Evolutionary conservation across 2,329 filamentous ascomycete species (phyloP), one percentile per base, ranked within the genome.

Genomic region (Trichoderma koningii): DNA sequence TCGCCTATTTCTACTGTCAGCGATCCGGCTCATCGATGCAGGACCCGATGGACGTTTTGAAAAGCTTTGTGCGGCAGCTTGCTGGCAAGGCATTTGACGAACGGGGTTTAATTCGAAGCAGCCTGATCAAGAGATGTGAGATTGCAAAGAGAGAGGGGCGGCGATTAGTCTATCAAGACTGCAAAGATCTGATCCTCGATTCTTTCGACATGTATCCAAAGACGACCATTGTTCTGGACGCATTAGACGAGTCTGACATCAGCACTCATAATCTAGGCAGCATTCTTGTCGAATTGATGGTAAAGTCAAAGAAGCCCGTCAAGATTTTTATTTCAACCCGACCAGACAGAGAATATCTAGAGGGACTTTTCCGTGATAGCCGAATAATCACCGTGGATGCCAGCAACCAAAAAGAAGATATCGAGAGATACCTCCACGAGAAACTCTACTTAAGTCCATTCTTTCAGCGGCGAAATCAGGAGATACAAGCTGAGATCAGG

Each of bases 1-100:
- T 70, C 34, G 69, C 69, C 0, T 69, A 55, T 41, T 70, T 70
- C 7, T 69, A 70, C 9, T 70, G 68, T 42, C 62, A 66, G 9
- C 63, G 66, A 23, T 67, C 60, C 21, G 67, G 57, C 12, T 6
- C 47, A 0, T 57, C 65, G 4, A 60, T 69, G 28, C 59, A 62
- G 53, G 53, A 70, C 2, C 66, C 67, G 3, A 30, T 64, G 0
- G n/a, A 28, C 10, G 52, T 69, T 12, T 45, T 70, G 2, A 66
- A 52, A 45, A 69, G 68, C 26, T 48, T 68, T 7, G 59, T 69
- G 28, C 66, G 69, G 7, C 69, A 70, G 34, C n/a, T 70, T 5
- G 59, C 60, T 17, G 15, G 60, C 3, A 52, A 55, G 10, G 45
- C 51, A 3, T 23, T 51, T 17, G 41, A 59, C 15, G 30, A 38